phyloP scores from a whole-genome alignment of 2,329 filamentous ascomycete species.

The Xylaria sp. region DNA sequence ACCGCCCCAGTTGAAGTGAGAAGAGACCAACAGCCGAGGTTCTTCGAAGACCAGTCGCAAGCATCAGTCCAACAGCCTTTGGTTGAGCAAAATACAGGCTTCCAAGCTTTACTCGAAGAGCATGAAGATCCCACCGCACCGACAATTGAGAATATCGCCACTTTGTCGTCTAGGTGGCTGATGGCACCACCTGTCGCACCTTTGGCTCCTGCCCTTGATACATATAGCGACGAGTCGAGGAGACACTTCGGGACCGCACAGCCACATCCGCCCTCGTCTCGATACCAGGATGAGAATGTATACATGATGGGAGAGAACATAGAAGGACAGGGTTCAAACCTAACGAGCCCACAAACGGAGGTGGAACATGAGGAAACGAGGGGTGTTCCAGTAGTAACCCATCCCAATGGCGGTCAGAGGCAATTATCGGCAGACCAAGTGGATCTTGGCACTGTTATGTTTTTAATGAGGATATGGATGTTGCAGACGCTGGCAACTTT shows the following conservation, averaged over 20 bases:
- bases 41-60: conserved; percentile 26
- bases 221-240: not conserved
- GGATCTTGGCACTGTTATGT: conserved; percentile 33
- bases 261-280: not conserved
- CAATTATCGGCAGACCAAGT: conserved; percentile 22
- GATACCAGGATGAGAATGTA: not conserved
- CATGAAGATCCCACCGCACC: conserved; percentile 27
- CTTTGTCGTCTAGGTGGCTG: conserved; percentile 31
- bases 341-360: not conserved
- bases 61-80: not conserved
- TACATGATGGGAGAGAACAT: conserved; percentile 2
- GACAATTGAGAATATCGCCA: conserved; percentile 32
- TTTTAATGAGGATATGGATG: conserved; percentile 37
- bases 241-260: not conserved
- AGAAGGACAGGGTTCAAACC: conserved; percentile 2
- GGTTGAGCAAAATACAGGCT: not conserved
- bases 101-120: conserved; percentile 17
- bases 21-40: conserved; percentile 25
- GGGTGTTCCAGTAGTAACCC: not conserved
- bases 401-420: conserved; percentile 3
- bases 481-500: conserved; percentile 34
- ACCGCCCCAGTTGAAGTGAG: conserved; percentile 32
- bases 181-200: conserved; percentile 29
- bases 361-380: conserved; percentile 4
- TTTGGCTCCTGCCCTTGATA: not conserved